Conservation (phyloP, 768 basidiomycete genomes). For the Mycena crocata region DNA sequence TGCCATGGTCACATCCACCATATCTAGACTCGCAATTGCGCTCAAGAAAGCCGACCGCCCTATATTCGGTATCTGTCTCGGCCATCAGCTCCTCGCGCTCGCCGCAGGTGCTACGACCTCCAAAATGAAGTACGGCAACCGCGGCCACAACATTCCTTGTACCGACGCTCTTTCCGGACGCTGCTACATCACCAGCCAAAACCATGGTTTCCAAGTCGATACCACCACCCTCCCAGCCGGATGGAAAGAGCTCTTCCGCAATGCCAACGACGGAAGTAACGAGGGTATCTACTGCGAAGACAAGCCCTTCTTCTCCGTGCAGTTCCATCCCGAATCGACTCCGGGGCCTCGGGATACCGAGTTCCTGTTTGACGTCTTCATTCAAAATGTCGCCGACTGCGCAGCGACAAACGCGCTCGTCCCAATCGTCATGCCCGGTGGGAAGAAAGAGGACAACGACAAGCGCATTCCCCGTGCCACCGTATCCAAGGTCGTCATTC, state of each 20-base stretch:
- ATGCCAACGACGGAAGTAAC: conserved; percentile 97
- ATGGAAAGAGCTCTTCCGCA: conserved; percentile 95
- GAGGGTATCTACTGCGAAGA: conserved; percentile 95
- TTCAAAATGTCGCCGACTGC: conserved; percentile 86
- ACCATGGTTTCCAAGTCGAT: conserved; percentile 98
- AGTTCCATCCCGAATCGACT: conserved; percentile 98
- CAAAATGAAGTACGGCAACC: conserved; percentile 99
- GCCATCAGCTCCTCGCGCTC: conserved; percentile 95
- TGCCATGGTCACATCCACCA: conserved; percentile 80
- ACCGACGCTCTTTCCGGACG: conserved; percentile 93
- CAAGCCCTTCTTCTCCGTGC: conserved; percentile 98
- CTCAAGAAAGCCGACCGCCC: conserved; percentile 83
- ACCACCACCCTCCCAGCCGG: conserved; percentile 77
- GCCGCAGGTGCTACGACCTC: conserved; percentile 94
- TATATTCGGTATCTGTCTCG: conserved; percentile 98
- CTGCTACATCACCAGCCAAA: conserved; percentile 99
- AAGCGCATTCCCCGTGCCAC: conserved; percentile 74
- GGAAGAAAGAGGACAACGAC: conserved; percentile 87
- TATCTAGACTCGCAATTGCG: conserved; percentile 71
- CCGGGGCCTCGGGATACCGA: conserved; percentile 98
- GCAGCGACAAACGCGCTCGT: conserved; percentile 63
- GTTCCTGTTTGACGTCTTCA: conserved; percentile 98
- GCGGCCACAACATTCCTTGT: conserved; percentile 98
- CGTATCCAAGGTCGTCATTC: conserved; percentile 94
- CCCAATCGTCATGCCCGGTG: conserved; percentile 79